Percentiles rank a stretch among this genome's conserved stretches.
phyloP scores from a whole-genome alignment of 768 basidiomycete species.

The Tylopilus cervinicoccineus region DNA sequence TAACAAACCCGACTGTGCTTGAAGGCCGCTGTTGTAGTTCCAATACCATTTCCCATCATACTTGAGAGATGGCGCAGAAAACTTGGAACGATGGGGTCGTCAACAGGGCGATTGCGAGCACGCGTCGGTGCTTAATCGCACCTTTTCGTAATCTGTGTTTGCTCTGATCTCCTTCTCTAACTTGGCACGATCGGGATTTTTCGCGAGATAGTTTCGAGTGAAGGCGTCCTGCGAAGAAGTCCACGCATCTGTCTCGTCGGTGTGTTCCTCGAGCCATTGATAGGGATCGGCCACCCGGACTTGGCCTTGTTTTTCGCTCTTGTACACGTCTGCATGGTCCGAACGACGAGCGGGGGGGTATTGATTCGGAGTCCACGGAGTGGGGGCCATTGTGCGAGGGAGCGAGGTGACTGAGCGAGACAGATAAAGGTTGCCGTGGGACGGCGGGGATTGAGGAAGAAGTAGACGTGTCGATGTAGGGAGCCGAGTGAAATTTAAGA shows the following conservation, averaged over 20 bases:
- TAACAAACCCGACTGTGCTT: conserved; percentile 51
- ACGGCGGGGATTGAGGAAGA: conserved; percentile 5
- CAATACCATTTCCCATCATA: conserved; percentile 78
- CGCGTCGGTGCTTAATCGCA: conserved; percentile 12
- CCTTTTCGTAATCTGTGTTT: conserved; percentile 51
- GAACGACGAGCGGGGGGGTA: conserved; percentile 67
- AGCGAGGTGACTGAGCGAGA: conserved; percentile 8
- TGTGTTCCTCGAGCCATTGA: conserved; percentile 66
- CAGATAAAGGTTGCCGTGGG: not conserved
- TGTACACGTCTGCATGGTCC: conserved; percentile 65
- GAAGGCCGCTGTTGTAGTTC: conserved; percentile 74
- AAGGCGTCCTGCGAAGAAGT: conserved; percentile 55
- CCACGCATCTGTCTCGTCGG: conserved; percentile 64
- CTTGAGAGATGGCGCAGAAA: conserved; percentile 56
- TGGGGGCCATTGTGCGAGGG: conserved; percentile 33
- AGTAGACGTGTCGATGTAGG: conserved; percentile 7
- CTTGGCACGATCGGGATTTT: conserved; percentile 53
- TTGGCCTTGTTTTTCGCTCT: conserved; percentile 56
- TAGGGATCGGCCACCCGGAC: conserved; percentile 70
- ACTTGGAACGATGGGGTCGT: conserved; percentile 36
- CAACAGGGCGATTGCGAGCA: not conserved
- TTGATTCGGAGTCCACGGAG: conserved; percentile 49
- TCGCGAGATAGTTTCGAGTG: conserved; percentile 57
- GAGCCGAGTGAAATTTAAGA: conserved; percentile 18
- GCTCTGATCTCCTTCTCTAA: conserved; percentile 57